Percentiles rank a stretch among this genome's conserved stretches.
Evolutionary conservation across 164 flowering plant genomes (phyloP).

Genomic region (Macadamia tetraphylla): DNA sequence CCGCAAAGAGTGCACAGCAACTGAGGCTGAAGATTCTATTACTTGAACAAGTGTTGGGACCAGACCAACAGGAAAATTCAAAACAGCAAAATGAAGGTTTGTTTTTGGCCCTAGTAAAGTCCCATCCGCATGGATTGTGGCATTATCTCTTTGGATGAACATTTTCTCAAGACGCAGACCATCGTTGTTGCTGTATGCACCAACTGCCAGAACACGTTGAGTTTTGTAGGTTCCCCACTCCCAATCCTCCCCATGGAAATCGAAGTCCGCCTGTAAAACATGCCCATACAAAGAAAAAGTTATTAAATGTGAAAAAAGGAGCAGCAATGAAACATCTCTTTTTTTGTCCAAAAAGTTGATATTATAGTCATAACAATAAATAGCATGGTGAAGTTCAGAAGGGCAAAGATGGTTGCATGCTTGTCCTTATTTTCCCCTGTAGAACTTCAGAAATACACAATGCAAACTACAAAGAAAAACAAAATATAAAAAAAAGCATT

Average conservation of each 20-base stretch:
- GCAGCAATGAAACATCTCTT: neutral
- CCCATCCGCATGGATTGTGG: conserved; percentile 98
- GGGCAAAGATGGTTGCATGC: too few relatives aligned
- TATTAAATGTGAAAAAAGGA: too few relatives aligned
- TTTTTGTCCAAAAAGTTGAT: neutral
- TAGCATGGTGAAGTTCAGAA: too few relatives aligned
- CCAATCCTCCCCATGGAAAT: conserved; percentile 97
- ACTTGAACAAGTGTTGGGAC: conserved; percentile 91
- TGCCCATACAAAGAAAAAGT: neutral
- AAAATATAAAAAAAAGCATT: too few relatives aligned
- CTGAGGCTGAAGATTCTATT: conserved; percentile 79
- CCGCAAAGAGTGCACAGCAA: conserved; percentile 64
- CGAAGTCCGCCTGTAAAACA: conserved; percentile 79
- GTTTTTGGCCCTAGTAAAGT: conserved; percentile 82
- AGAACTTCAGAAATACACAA: too few relatives aligned
- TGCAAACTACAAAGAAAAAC: too few relatives aligned
- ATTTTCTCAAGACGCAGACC: conserved; percentile 90
- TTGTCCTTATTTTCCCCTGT: too few relatives aligned
- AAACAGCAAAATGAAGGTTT: conserved; percentile 97
- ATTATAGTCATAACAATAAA: too few relatives aligned
- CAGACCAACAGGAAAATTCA: conserved; percentile 88
- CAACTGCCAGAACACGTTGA: conserved; percentile 88
- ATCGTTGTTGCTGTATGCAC: conserved; percentile 87
- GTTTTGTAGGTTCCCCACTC: conserved; percentile 98
- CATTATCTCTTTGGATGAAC: conserved; percentile 93